phyloP scores from a whole-genome alignment of 257 asterid species.

The Solanum habrochaites region DNA sequence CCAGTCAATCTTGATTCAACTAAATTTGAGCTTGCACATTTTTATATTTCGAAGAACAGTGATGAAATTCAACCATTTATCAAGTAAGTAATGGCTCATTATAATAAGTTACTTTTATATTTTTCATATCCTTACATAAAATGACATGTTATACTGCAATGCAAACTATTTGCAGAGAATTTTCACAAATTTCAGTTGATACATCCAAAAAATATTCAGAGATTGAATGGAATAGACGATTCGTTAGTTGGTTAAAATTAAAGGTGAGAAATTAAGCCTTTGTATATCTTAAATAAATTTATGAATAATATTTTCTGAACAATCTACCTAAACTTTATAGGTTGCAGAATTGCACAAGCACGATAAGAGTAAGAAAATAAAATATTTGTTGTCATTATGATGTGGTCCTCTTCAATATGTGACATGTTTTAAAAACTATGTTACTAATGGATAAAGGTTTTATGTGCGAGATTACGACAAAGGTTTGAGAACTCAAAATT shows the following conservation, averaged over 20 bases:
- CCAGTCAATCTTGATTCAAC: neutral
- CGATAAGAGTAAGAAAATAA: neutral
- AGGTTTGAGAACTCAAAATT: neutral
- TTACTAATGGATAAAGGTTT: too few species aligned
- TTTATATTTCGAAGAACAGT: neutral
- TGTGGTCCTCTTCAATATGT: neutral
- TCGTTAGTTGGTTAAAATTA: neutral
- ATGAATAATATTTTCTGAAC: neutral
- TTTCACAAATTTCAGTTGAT: neutral
- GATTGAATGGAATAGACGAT: neutral
- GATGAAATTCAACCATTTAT: too few species aligned
- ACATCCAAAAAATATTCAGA: too few species aligned
- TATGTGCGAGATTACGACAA: too few species aligned
- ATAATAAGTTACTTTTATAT: too few species aligned
- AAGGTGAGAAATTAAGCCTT: neutral
- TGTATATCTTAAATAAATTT: too few species aligned
- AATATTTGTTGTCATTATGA: too few species aligned
- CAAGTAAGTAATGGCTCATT: neutral
- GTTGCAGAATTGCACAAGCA: neutral
- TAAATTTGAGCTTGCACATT: neutral
- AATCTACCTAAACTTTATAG: too few species aligned
- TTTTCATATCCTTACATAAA: neutral
- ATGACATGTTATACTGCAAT: too few species aligned
- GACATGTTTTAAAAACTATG: neutral
- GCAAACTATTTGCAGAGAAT: neutral